phyloP scores from a whole-genome alignment of 192 early-diverging fungal species.

The Coemansia erecta region DNA sequence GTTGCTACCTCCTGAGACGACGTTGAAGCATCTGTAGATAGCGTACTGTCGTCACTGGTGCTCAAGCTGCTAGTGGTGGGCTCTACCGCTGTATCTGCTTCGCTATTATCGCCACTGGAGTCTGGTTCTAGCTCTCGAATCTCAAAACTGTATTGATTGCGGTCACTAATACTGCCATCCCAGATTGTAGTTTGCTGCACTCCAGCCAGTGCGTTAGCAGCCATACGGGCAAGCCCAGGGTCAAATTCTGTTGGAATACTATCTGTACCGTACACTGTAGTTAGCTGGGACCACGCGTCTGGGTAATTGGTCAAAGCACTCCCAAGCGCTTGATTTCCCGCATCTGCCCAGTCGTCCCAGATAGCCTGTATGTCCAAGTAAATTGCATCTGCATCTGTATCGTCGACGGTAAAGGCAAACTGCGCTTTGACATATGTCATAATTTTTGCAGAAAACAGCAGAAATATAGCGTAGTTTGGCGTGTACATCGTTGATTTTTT shows the following conservation, averaged over 20 bases:
- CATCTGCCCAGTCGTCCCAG: constrained; percentile 30
- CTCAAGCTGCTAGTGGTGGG: too few relatives aligned
- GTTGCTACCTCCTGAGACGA: too few relatives aligned
- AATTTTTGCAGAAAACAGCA: background rate
- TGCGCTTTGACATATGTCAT: constrained; percentile 6
- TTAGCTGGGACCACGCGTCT: constrained; percentile 24
- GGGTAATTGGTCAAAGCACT: constrained; percentile 19
- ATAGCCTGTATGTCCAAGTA: constrained; percentile 28
- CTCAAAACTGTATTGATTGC: constrained; percentile 12
- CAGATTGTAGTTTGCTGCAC: constrained; percentile 17
- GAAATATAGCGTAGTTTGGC: too few relatives aligned
- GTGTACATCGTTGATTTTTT: too few relatives aligned
- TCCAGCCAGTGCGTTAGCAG: constrained; percentile 16
- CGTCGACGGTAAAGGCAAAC: constrained; percentile 28
- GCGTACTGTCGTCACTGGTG: too few relatives aligned
- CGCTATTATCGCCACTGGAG: background rate
- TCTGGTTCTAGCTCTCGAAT: background rate
- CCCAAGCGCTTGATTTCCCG: constrained; percentile 19
- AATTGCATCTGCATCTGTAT: constrained; percentile 16
- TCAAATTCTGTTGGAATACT: constrained; percentile 12
- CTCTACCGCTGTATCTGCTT: too few relatives aligned
- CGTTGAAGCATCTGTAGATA: too few relatives aligned
- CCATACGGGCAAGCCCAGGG: constrained; percentile 10
- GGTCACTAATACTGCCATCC: constrained; percentile 20
- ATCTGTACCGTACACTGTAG: constrained; percentile 19